Conservation (phyloP, 2,329 filamentous ascomycete genomes). For the Scedosporium minutisporum region DNA sequence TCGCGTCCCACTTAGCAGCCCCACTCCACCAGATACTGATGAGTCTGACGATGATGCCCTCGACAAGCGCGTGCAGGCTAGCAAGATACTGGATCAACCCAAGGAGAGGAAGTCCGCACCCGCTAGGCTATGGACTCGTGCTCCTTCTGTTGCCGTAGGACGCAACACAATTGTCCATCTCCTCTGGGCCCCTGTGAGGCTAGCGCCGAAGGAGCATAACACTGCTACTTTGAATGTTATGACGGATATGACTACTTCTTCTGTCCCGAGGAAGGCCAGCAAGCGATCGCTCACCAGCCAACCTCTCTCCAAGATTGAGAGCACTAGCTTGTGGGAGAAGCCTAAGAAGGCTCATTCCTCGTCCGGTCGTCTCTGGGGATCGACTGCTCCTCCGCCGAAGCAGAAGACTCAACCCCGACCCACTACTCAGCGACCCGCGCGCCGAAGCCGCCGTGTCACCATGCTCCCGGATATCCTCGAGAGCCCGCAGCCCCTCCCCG, state of each 20-base stretch:
- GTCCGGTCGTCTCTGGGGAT: constrained; percentile 20
- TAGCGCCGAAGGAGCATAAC: neutral
- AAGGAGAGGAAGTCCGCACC: neutral
- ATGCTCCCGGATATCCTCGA: constrained; percentile 54
- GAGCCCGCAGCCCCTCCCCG: constrained; percentile 47
- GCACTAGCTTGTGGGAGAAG: constrained; percentile 28
- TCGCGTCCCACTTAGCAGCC: constrained; percentile 33
- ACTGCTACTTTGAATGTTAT: neutral
- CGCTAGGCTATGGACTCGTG: neutral
- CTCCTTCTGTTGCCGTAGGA: neutral
- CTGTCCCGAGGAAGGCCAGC: constrained; percentile 1
- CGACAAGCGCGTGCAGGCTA: constrained; percentile 1
- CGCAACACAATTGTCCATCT: neutral
- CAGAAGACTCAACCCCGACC: constrained; percentile 27
- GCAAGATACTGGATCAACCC: neutral
- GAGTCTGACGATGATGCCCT: constrained; percentile 26
- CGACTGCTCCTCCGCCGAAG: constrained; percentile 5
- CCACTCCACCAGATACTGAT: constrained; percentile 45
- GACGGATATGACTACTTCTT: neutral
- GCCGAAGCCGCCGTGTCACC: constrained; percentile 47
- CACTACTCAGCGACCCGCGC: constrained; percentile 41
- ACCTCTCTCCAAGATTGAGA: constrained; percentile 24
- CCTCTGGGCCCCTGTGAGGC: constrained; percentile 1
- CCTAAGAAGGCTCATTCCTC: constrained; percentile 12
- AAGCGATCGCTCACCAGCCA: constrained; percentile 21